Evolutionary conservation across 1,284 basidiomycete genomes (phyloP).

Genomic region (Sanghuangporus sanghuang): DNA sequence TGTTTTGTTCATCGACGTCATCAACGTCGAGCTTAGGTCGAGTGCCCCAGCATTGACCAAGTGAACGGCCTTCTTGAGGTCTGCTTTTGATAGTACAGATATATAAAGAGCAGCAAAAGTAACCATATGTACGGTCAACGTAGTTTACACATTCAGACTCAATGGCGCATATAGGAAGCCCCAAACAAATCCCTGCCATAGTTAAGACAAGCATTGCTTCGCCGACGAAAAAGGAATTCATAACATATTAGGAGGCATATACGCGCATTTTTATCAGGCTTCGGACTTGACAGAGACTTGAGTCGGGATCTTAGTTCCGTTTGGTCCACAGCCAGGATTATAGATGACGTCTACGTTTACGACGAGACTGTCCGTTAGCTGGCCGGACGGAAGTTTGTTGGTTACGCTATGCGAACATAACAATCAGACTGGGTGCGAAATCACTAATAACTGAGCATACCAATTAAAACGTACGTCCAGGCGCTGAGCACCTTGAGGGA

Average conservation of each 20-base stretch:
- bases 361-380: background rate
- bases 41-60: no score
- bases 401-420: background rate
- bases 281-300: background rate
- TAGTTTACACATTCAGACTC: no score
- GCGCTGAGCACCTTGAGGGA: constrained; percentile 1
- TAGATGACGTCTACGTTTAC: constrained; percentile 1
- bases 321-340: background rate
- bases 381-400: background rate
- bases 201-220: background rate
- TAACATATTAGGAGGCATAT: background rate
- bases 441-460: background rate
- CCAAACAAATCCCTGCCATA: background rate
- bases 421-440: background rate
- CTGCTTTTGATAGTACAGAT: no score
- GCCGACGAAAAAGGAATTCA: background rate
- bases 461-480: constrained; percentile 6
- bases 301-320: background rate
- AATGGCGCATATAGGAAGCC: background rate
- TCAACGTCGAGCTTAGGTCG: no score
- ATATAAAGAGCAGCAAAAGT: no score
- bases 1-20: no score
- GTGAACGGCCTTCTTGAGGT: no score
- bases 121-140: no score
- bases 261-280: background rate